A percentile compares a stretch with the other conserved stretches of the same genome.
Evolutionary conservation across 306 rosid species (phyloP).

Genomic region (Elaeagnus macrophylla): DNA sequence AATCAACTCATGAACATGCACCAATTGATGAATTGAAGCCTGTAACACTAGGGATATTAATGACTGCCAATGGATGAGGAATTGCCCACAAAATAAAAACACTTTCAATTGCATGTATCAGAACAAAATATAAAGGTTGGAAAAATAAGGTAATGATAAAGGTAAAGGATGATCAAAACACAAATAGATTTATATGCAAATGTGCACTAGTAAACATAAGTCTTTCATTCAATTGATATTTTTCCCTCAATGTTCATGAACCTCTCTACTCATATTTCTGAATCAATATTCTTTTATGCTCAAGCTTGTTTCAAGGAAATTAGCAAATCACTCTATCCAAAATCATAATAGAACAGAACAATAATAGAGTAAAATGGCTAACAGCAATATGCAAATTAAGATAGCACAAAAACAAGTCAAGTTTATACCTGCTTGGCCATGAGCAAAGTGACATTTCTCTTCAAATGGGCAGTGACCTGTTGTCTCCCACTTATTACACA

Average conservation of each 20-base stretch:
- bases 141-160: no score
- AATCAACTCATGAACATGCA: neutral
- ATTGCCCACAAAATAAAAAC: neutral
- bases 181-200: no score
- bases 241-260: neutral
- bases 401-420: slow-evolving; percentile 9
- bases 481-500: slow-evolving; percentile 67
- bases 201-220: neutral
- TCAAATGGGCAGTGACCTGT: slow-evolving; percentile 71
- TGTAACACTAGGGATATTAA: no score
- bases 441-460: slow-evolving; percentile 83
- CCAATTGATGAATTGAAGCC: neutral
- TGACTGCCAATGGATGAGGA: neutral
- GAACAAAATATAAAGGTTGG: neutral
- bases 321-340: neutral
- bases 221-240: neutral
- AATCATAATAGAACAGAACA: neutral
- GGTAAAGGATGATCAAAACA: no score
- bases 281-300: no score
- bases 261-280: neutral
- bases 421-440: slow-evolving; percentile 69
- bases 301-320: no score
- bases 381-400: neutral
- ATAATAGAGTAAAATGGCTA: neutral
- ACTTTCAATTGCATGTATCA: neutral